These are phyloP conservation scores for Lactuca saligna DNA, from an alignment of 129 eudicot genomes.

Conservation along the genomic window DNA sequence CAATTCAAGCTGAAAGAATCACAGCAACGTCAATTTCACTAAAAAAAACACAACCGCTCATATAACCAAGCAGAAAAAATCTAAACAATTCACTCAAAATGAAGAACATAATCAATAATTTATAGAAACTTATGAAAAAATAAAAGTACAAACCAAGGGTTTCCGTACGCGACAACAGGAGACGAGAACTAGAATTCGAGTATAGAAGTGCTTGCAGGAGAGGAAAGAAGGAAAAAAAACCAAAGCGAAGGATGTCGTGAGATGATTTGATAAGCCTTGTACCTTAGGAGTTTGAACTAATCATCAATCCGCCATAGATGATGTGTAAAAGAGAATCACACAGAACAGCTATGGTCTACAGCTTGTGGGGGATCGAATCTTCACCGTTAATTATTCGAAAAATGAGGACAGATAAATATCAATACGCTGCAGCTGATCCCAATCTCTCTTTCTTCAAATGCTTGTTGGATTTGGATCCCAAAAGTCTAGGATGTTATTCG, in stretches of 20 bases:
- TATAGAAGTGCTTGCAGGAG: constrained; percentile 7
- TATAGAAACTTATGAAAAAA: not conserved
- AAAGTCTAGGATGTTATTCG: constrained; percentile 2
- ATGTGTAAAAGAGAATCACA: constrained; percentile 34
- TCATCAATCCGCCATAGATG: constrained; percentile 45
- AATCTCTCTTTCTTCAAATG: constrained; percentile 6
- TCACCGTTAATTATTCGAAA: constrained; percentile 40
- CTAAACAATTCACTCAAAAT: constrained; percentile 1
- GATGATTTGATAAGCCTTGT: constrained; percentile 9
- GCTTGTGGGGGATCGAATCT: constrained; percentile 42
- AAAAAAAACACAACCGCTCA: not conserved
- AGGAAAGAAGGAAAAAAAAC: constrained; percentile 6
- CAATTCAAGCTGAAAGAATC: not conserved
- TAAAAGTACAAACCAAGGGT: constrained; percentile 39
- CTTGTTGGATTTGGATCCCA: constrained; percentile 12
- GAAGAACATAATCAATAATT: constrained; percentile 17
- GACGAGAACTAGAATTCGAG: constrained; percentile 9
- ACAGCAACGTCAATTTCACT: constrained; percentile 14
- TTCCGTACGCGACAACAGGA: constrained; percentile 17
- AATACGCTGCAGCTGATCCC: constrained; percentile 29
- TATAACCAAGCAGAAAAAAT: not conserved
- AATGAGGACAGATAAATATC: constrained; percentile 22
- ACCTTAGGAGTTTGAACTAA: constrained; percentile 35
- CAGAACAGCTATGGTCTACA: constrained; percentile 27
- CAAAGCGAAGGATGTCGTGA: constrained; percentile 3